These are phyloP conservation scores for Tympanopsis confertula DNA, from an alignment of 2,329 filamentous ascomycete species.

Conservation along the genomic window DNA sequence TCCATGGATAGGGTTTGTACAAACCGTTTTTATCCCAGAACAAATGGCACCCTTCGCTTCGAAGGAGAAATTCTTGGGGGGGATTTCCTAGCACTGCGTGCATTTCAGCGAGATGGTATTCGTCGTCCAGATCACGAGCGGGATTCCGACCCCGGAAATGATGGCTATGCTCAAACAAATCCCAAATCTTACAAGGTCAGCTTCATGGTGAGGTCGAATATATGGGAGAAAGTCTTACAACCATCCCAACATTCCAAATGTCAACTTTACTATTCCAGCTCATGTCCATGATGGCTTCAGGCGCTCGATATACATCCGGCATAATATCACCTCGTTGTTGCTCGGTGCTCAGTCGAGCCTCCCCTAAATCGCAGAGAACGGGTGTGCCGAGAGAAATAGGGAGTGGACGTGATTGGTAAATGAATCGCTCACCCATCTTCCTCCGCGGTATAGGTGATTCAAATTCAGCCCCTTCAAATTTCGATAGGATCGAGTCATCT, in stretches of 20 bases:
- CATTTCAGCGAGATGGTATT: neutral
- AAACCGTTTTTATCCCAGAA: neutral
- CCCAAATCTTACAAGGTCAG: neutral
- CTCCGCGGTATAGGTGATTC: slow-evolving; percentile 11
- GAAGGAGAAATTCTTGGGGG: no score
- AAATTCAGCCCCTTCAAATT: neutral
- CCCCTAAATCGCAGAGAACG: slow-evolving; percentile 17
- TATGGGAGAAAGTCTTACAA: slow-evolving; percentile 9
- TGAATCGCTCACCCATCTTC: slow-evolving; percentile 11
- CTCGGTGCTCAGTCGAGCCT: slow-evolving; percentile 11
- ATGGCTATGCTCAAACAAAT: neutral
- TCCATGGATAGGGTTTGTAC: neutral
- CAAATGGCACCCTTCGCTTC: no score
- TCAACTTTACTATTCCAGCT: slow-evolving; percentile 20
- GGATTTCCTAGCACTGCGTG: neutral
- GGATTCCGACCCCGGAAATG: no score
- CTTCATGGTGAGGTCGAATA: neutral
- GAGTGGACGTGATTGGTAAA: slow-evolving; percentile 14
- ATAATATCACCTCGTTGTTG: slow-evolving; percentile 15
- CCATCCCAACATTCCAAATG: slow-evolving; percentile 19
- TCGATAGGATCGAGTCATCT: slow-evolving; percentile 6
- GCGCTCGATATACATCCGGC: slow-evolving; percentile 18
- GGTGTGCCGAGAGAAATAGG: slow-evolving; percentile 11
- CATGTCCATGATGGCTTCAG: slow-evolving; percentile 20
- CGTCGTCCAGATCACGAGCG: no score